Evolutionary conservation across 2,329 filamentous ascomycete species (phyloP).

Genomic region (Phoma sp.): DNA sequence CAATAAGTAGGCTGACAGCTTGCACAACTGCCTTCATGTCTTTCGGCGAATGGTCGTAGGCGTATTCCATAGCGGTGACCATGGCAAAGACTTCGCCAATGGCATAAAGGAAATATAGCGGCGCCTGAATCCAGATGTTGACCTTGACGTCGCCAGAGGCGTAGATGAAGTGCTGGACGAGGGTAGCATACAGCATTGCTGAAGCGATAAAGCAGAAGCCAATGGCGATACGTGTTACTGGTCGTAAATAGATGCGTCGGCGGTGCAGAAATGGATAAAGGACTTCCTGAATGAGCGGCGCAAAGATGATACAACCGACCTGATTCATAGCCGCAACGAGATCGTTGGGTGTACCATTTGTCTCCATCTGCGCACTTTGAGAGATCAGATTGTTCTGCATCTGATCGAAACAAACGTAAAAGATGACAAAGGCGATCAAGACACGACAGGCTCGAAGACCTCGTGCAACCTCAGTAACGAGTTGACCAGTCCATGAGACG

Average conservation of each 20-base stretch:
- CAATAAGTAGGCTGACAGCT: conserved; percentile 42
- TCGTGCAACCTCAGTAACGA: conserved; percentile 38
- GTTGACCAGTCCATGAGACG: conserved; percentile 34
- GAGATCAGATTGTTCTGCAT: conserved; percentile 49
- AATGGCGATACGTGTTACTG: conserved; percentile 39
- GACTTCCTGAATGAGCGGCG: conserved; percentile 36
- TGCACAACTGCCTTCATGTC: conserved; percentile 50
- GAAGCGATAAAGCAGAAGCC: conserved; percentile 40
- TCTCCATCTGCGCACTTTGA: conserved; percentile 46
- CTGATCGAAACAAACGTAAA: conserved; percentile 48
- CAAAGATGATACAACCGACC: conserved; percentile 42
- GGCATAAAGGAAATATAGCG: conserved; percentile 49
- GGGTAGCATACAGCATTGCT: conserved; percentile 39
- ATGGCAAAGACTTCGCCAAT: conserved; percentile 53
- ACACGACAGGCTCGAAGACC: conserved; percentile 42
- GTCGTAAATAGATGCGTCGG: conserved; percentile 34
- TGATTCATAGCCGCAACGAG: conserved; percentile 42
- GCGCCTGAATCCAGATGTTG: conserved; percentile 51
- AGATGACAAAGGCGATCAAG: conserved; percentile 42
- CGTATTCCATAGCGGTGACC: conserved; percentile 52
- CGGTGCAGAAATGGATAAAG: conserved; percentile 39
- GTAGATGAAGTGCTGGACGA: conserved; percentile 44
- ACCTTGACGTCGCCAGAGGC: conserved; percentile 17
- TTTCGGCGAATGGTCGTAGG: conserved; percentile 52
- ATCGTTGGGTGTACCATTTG: conserved; percentile 43